Evolutionary conservation across 495 filamentous ascomycete species (phyloP), one percentile per base, ranked within the genome.

Genomic region (Podospora anserina): DNA sequence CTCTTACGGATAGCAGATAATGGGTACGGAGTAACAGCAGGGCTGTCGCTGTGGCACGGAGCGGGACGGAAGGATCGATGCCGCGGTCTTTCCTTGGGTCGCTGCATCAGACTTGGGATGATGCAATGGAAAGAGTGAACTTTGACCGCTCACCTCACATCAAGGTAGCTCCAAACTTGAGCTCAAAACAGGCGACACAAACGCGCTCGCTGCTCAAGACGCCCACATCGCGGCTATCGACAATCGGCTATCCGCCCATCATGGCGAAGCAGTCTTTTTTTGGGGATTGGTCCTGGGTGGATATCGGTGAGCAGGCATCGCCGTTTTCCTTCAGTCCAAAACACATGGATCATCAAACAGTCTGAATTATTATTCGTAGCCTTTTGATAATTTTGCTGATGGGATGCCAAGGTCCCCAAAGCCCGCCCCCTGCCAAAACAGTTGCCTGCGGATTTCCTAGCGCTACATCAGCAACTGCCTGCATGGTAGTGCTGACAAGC

Each of bases 361-460:
- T 11, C 15, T 58, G 55, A 20, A 20, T 26, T n/a, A 20, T 1
- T n/a, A 58, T 19, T n/a, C 23, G 7, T 1, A 23, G 30, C 30
- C 0, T 32, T 7, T 6, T 58, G 16, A 58, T 26, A 58, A 58
- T 19, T 20, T 26, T 26, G 55, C n/a, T 58, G 23, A 58, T 58
- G 55, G 0, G 15, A 23, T 58, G 55, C 55, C 55, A 58, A 58
- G 55, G n/a, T 20, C 11, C 55, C 6, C 55, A 58, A 19, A 58
- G n/a, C 18, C 55, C 55, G 55, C 23, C 55, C 55, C 55, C 23
- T 58, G 55, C 55, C 55, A 26, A 19, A 58, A 58, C 55, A 58
- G n/a, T 18, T 58, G 55, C 55, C 55, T 58, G 55, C 55, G 55
- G 55, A 58, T 58, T 2, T 2, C 55, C 23, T 49, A 49, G 39